Percentiles rank a stretch among this genome's conserved stretches.
Conservation (phyloP, 1,284 basidiomycete species). For the Ceratobasidium sp. region DNA sequence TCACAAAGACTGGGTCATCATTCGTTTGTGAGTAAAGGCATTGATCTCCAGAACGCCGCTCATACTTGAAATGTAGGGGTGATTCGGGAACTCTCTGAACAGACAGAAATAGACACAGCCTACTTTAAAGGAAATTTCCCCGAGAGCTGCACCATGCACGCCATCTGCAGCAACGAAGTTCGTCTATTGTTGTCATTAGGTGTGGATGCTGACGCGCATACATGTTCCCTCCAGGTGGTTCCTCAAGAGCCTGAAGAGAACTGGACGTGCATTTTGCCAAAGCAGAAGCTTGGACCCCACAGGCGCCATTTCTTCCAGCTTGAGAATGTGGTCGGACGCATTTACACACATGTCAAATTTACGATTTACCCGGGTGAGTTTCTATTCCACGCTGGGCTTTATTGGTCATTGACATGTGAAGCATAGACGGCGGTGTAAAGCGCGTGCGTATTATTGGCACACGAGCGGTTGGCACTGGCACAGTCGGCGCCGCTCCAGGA, state of each 20-base stretch:
- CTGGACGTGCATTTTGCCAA: slow-evolving; percentile 80
- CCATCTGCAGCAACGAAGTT: slow-evolving; percentile 57
- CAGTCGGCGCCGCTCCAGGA: slow-evolving; percentile 19
- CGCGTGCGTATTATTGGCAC: slow-evolving; percentile 83
- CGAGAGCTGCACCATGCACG: slow-evolving; percentile 85
- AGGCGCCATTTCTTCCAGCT: slow-evolving; percentile 88
- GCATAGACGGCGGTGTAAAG: slow-evolving; percentile 89
- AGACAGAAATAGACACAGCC: slow-evolving; percentile 90
- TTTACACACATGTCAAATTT: slow-evolving; percentile 85
- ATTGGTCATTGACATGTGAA: not conserved
- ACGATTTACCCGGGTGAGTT: slow-evolving; percentile 78
- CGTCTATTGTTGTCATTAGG: slow-evolving; percentile 47
- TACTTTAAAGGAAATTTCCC: slow-evolving; percentile 98
- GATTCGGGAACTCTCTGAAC: slow-evolving; percentile 72
- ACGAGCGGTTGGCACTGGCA: slow-evolving; percentile 49
- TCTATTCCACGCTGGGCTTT: not conserved
- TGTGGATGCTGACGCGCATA: not conserved
- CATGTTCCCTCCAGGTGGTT: slow-evolving; percentile 22
- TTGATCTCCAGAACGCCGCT: not conserved
- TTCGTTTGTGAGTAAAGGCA: slow-evolving; percentile 72
- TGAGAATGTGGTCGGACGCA: slow-evolving; percentile 61
- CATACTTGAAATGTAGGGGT: slow-evolving; percentile 54
- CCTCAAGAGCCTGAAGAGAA: slow-evolving; percentile 45
- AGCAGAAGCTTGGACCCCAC: slow-evolving; percentile 87
- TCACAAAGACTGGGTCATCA: slow-evolving; percentile 90